These are phyloP conservation scores for Rhododendron williamsianum DNA, from an alignment of 148 eudicot genomes.

Conservation along the genomic window DNA sequence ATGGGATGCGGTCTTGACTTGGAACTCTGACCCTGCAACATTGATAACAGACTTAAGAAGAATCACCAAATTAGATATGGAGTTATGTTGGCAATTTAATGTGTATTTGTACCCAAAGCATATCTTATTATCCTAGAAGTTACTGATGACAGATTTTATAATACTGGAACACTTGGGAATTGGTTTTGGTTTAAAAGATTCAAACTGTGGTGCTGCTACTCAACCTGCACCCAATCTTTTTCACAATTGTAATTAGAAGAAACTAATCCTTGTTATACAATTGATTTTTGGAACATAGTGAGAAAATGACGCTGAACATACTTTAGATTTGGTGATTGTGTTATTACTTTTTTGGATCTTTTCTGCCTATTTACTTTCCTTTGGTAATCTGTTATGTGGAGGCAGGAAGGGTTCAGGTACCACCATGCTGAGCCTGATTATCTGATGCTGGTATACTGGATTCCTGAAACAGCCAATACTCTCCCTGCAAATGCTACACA, in stretches of 20 bases:
- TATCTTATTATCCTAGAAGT: background rate
- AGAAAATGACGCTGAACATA: background rate
- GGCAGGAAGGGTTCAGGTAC: slow-evolving; percentile 77
- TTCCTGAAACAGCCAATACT: slow-evolving; percentile 54
- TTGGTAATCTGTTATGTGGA: slow-evolving; percentile 16
- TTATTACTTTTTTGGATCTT: background rate
- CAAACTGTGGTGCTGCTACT: background rate
- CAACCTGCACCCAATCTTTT: background rate
- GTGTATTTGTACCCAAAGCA: background rate
- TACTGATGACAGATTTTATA: background rate
- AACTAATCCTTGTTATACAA: background rate
- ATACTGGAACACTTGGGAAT: background rate
- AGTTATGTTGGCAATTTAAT: background rate
- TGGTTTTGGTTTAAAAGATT: background rate
- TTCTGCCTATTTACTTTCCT: background rate
- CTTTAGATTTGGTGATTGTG: background rate
- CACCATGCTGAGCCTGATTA: slow-evolving; percentile 83
- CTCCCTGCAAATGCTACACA: slow-evolving; percentile 82
- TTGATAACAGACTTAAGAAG: background rate
- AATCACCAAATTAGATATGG: background rate
- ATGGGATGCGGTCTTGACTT: background rate
- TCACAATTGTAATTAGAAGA: background rate
- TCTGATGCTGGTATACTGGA: slow-evolving; percentile 83
- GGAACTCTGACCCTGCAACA: background rate
- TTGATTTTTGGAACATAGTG: background rate